Conservation (phyloP, 768 basidiomycete species). For the Collybiopsis luxurians region DNA sequence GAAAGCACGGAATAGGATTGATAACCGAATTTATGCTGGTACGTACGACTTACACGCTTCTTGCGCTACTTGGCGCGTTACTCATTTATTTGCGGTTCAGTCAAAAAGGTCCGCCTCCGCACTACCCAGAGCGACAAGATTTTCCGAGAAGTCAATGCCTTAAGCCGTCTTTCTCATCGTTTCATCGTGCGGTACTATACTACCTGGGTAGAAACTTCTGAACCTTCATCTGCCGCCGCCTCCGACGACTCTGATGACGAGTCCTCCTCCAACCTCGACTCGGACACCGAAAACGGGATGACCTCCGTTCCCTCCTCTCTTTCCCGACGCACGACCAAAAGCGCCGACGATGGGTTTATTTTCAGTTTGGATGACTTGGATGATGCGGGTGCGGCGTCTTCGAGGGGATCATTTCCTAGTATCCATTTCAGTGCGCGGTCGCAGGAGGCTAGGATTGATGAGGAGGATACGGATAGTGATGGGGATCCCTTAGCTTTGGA, state of each 20-base stretch:
- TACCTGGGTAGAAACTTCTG: slow-evolving; percentile 81
- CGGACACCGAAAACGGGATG: slow-evolving; percentile 39
- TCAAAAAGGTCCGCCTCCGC: slow-evolving; percentile 86
- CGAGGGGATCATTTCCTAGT: slow-evolving; percentile 66
- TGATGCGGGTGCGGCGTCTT: slow-evolving; percentile 53
- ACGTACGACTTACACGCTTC: too few relatives aligned
- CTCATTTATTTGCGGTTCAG: too few relatives aligned
- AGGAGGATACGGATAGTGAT: slow-evolving; percentile 42
- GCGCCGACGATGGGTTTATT: slow-evolving; percentile 48
- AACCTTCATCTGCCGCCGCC: slow-evolving; percentile 47
- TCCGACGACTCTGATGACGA: slow-evolving; percentile 39
- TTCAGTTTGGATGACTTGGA: slow-evolving; percentile 64
- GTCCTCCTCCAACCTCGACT: background rate
- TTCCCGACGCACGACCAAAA: background rate
- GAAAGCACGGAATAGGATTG: slow-evolving; percentile 88
- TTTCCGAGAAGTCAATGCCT: slow-evolving; percentile 85
- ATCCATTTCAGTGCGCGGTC: slow-evolving; percentile 70
- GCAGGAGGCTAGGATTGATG: slow-evolving; percentile 31
- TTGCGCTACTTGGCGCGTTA: too few relatives aligned
- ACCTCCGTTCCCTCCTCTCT: slow-evolving; percentile 52
- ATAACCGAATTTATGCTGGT: slow-evolving; percentile 82
- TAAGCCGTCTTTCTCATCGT: slow-evolving; percentile 85
- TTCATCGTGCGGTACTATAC: slow-evolving; percentile 92
- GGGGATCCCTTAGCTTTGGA: slow-evolving; percentile 19
- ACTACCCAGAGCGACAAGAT: slow-evolving; percentile 79